Base-by-base conservation (phyloP, 2,329 filamentous ascomycete genomes). In the Sporothrix schenckii region DNA sequence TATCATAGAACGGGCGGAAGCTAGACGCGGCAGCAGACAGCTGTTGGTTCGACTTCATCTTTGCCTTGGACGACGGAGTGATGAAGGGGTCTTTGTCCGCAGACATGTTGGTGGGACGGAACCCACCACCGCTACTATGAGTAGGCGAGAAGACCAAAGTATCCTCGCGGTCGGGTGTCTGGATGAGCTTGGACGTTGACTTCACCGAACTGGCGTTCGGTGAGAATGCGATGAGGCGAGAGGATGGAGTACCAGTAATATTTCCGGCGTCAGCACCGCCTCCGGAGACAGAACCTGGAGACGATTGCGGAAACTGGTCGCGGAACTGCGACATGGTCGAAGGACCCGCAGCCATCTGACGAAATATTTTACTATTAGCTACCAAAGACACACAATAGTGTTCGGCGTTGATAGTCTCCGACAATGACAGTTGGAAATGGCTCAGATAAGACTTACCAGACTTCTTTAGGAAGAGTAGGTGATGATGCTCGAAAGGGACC, bases 21-120 rank as follows among this genome's bases (percentile, higher is more conserved):
- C 83, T 77, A 1, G 85, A 86, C 1, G 89, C 89, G 7, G 86
- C 89, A 1, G 90, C 87, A 4, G 89, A 91, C 27, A 92, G 80
- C 73, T 87, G 85, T 71, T 81, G 82, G 44, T 47, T 49, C 63
- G 79, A 71, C 65, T 75, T 41, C 74, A 81, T 79, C 75, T 76
- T 73, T n/a, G 47, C 16, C 58, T 73, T 75, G 19, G 76, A 71
- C 19, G 75, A 75, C 21, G 77, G 77, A 2, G 83, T 84, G 47
- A 86, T 76, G 72, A 89, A 89, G 0, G 88, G 87, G 71, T 89
- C 86, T 69, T 81, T 83, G 66, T 84, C 83, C 1, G 75, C 75
- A 9, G 76, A 73, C 6, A 75, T 72, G 71, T 21, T 74, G 71
- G 53, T 74, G 73, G 70, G 78, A 77, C 54, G 74, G 72, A 66